A percentile compares a stretch with the other conserved stretches of the same genome.
Evolutionary conservation across 768 basidiomycete genomes (phyloP).

Genomic region (Rhodotorula paludigena): DNA sequence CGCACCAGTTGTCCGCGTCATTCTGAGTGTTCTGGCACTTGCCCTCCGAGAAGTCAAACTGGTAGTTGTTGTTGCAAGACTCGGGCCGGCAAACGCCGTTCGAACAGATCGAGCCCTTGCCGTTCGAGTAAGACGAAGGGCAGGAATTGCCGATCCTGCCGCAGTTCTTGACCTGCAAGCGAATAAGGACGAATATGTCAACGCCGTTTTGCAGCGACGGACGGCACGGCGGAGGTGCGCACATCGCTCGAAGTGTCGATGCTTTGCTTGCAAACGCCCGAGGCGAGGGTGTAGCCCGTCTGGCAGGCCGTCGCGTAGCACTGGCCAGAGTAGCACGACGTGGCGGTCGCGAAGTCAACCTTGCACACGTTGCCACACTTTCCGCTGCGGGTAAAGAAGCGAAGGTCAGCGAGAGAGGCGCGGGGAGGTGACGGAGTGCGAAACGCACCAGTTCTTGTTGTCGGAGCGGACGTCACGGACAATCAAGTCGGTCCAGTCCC

Average conservation of each 20-base stretch:
- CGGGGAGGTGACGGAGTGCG: too few relatives aligned
- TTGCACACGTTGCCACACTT: slow-evolving; percentile 26
- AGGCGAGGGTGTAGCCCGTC: slow-evolving; percentile 30
- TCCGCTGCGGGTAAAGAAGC: slow-evolving; percentile 4
- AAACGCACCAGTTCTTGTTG: slow-evolving; percentile 28
- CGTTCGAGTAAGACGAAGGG: slow-evolving; percentile 24
- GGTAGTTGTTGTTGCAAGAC: slow-evolving; percentile 21
- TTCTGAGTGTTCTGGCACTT: slow-evolving; percentile 12
- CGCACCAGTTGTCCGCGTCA: slow-evolving; percentile 30
- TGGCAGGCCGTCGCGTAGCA: slow-evolving; percentile 22
- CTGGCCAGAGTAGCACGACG: slow-evolving; percentile 11
- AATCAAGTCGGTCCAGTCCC: slow-evolving; percentile 15
- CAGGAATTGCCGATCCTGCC: slow-evolving; percentile 22
- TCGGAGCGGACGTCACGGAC: slow-evolving; percentile 29
- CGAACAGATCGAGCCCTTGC: slow-evolving; percentile 18
- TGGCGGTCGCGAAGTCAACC: slow-evolving; percentile 3
- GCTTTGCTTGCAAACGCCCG: slow-evolving; percentile 14
- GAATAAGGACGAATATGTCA: background rate
- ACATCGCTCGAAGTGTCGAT: slow-evolving; percentile 33
- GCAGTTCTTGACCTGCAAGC: slow-evolving; percentile 28
- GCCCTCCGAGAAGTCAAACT: slow-evolving; percentile 12
- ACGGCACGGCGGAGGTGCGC: background rate
- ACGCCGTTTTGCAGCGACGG: too few relatives aligned
- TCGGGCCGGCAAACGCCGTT: slow-evolving; percentile 20
- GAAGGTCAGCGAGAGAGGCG: background rate